Evolutionary conservation across 2,329 filamentous ascomycete species (phyloP).

Genomic region (Karstenula rhodostoma): DNA sequence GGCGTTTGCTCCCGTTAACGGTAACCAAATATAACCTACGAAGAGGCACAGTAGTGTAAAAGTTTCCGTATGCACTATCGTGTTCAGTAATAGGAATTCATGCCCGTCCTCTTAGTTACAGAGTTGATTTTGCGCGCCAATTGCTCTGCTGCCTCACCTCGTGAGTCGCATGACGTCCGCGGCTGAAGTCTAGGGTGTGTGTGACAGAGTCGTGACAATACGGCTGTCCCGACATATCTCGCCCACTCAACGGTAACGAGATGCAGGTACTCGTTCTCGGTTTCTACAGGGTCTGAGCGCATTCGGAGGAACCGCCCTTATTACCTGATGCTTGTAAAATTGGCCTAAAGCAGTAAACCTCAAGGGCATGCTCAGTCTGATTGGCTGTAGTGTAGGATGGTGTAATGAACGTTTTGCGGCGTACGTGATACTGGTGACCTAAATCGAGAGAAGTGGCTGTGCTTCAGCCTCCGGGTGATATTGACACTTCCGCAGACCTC

Average conservation of each 20-base stretch:
- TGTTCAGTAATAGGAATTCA: neutral
- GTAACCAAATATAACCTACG: slow-evolving; percentile 6
- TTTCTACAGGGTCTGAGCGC: slow-evolving; percentile 4
- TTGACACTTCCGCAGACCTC: slow-evolving; percentile 18
- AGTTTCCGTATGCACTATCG: neutral
- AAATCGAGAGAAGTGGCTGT: slow-evolving; percentile 35
- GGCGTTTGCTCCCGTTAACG: slow-evolving; percentile 16
- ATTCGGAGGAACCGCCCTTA: slow-evolving; percentile 4
- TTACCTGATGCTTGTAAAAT: neutral
- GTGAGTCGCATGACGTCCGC: slow-evolving; percentile 8
- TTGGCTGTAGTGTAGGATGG: neutral
- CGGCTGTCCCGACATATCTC: slow-evolving; percentile 8
- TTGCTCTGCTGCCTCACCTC: slow-evolving; percentile 4
- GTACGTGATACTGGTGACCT: slow-evolving; percentile 21
- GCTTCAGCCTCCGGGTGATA: slow-evolving; percentile 37
- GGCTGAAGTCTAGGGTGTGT: slow-evolving; percentile 17
- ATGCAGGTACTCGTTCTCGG: slow-evolving; percentile 9
- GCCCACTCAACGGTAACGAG: slow-evolving; percentile 9
- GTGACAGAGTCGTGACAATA: slow-evolving; percentile 11
- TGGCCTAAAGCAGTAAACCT: neutral
- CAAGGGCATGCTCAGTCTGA: neutral
- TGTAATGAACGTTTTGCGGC: slow-evolving; percentile 8
- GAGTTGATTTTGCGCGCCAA: neutral
- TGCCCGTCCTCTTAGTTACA: neutral
- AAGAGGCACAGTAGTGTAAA: neutral